phyloP scores from a whole-genome alignment of 2,329 filamentous ascomycete species.

The Coniochaeta pulveracea region DNA sequence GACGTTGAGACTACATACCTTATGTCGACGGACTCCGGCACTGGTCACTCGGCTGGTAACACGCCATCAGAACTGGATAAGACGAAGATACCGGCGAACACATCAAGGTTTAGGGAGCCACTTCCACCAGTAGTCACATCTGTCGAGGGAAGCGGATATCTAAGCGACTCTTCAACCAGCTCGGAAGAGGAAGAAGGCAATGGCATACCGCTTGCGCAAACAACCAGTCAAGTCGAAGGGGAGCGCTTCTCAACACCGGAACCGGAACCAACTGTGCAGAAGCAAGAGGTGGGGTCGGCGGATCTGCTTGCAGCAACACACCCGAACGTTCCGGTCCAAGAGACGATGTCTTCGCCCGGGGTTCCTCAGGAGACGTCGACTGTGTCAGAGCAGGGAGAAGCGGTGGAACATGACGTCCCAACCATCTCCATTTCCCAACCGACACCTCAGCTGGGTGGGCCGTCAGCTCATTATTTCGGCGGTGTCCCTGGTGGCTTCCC shows the following conservation, averaged over 20 bases:
- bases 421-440: conserved; percentile 32
- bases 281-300: too few species aligned
- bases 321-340: too few species aligned
- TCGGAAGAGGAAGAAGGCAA: neutral
- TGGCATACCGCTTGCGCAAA: too few species aligned
- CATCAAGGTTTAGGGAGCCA: conserved; percentile 48
- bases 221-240: too few species aligned
- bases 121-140: conserved; percentile 61
- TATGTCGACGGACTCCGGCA: too few species aligned
- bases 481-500: conserved; percentile 52
- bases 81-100: conserved; percentile 43
- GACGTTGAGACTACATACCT: too few species aligned
- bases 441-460: conserved; percentile 22
- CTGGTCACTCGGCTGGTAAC: too few species aligned
- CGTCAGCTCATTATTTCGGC: conserved; percentile 20
- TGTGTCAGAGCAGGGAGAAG: neutral
- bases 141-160: conserved; percentile 53
- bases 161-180: conserved; percentile 41
- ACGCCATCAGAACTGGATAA: too few species aligned
- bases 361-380: neutral
- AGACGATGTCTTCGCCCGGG: neutral
- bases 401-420: conserved; percentile 20
- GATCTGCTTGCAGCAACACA: too few species aligned
- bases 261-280: too few species aligned
- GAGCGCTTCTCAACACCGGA: too few species aligned